phyloP scores from a whole-genome alignment of 768 basidiomycete species.

The Collybia sp. region DNA sequence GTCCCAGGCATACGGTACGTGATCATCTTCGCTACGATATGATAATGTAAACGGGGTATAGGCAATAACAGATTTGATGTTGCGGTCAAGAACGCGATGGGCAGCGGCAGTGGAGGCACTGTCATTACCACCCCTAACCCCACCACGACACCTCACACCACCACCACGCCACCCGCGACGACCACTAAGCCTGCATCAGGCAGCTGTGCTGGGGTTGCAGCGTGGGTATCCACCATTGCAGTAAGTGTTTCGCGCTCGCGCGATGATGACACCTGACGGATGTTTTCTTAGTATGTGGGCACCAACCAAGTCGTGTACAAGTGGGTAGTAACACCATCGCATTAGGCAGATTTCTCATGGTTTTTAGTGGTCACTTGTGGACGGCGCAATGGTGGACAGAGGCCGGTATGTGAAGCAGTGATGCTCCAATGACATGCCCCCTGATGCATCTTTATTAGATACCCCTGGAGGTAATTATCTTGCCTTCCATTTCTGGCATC shows the following conservation, averaged over 20 bases:
- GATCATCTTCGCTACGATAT: not conserved
- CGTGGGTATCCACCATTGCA: conserved; percentile 29
- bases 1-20: conserved; percentile 29
- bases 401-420: conserved; percentile 16
- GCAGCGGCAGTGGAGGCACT: conserved; percentile 11
- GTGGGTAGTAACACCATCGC: conserved; percentile 16
- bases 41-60: not conserved
- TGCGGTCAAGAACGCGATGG: conserved; percentile 33
- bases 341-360: not conserved
- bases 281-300: conserved; percentile 28
- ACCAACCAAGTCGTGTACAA: conserved; percentile 31
- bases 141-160: too few relatives aligned
- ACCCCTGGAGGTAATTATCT: conserved; percentile 18
- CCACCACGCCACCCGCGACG: conserved; percentile 8
- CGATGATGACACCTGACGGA: not conserved
- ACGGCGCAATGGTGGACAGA: conserved; percentile 40
- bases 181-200: conserved; percentile 16
- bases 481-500: not conserved
- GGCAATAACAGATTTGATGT: conserved; percentile 34
- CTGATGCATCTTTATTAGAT: conserved; percentile 10
- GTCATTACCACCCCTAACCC: not conserved
- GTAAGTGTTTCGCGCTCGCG: conserved; percentile 18
- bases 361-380: conserved; percentile 38
- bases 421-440: not conserved
- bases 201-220: conserved; percentile 32